Conservation (phyloP, 2,329 filamentous ascomycete genomes). For the Aspergillus novoparasiticus region DNA sequence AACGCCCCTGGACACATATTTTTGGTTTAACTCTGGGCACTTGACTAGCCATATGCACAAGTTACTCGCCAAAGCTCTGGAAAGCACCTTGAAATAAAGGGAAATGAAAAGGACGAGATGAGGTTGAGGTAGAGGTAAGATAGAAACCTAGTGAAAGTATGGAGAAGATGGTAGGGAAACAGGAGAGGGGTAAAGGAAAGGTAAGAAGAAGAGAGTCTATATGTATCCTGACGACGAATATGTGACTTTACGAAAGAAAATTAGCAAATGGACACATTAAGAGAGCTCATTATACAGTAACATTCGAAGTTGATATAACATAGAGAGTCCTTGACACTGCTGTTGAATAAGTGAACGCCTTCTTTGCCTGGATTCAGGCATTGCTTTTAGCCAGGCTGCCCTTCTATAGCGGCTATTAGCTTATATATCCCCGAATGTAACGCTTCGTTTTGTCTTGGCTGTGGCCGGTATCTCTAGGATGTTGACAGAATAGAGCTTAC, state of each 20-base stretch:
- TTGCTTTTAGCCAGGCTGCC: too few relatives aligned
- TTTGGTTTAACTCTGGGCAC: conserved; percentile 54
- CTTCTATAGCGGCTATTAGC: neutral
- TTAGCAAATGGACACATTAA: neutral
- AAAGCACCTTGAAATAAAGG: conserved; percentile 17
- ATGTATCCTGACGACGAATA: neutral
- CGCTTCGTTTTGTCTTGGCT: neutral
- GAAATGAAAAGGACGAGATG: neutral
- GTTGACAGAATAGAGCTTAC: neutral
- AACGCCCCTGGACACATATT: conserved; percentile 46
- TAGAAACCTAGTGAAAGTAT: neutral
- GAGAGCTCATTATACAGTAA: neutral
- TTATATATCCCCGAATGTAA: neutral
- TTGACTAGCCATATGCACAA: conserved; percentile 47
- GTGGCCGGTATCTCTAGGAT: neutral
- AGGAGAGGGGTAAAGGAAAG: neutral
- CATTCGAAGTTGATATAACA: neutral
- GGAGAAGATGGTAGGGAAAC: neutral
- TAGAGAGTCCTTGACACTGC: neutral
- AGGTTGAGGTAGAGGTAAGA: neutral
- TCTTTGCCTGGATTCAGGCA: too few relatives aligned
- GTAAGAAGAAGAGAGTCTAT: neutral
- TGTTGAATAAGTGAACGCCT: too few relatives aligned
- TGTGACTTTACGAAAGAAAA: neutral
- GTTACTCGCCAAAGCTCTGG: conserved; percentile 35